phyloP scores from a whole-genome alignment of 2,329 filamentous ascomycete species.

The Trichoderma brevicompactum region DNA sequence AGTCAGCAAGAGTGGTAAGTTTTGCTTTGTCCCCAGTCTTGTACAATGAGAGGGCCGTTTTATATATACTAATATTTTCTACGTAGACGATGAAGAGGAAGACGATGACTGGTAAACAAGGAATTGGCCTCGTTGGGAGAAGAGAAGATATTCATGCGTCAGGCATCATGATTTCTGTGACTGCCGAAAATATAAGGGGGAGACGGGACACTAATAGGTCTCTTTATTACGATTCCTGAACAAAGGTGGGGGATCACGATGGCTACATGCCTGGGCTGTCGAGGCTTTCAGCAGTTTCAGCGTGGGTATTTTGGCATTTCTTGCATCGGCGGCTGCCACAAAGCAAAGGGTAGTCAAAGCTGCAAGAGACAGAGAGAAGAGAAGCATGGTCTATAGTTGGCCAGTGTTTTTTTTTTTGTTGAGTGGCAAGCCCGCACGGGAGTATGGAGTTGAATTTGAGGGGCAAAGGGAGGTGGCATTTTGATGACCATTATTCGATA shows the following conservation, averaged over 20 bases:
- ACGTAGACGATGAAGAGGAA: constrained; percentile 73
- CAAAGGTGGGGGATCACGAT: background rate
- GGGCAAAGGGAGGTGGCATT: background rate
- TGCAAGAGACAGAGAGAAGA: background rate
- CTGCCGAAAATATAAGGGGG: background rate
- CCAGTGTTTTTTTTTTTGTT: background rate
- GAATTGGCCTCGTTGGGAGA: background rate
- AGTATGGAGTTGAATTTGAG: constrained; percentile 14
- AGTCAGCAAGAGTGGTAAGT: constrained; percentile 93
- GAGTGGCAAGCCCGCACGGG: constrained; percentile 9
- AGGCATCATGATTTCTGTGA: background rate
- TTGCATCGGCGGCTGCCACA: background rate
- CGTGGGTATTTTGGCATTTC: background rate
- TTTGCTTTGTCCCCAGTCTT: background rate
- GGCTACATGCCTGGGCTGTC: background rate
- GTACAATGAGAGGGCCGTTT: background rate
- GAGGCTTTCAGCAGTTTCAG: background rate
- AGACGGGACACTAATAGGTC: background rate
- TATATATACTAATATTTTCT: background rate
- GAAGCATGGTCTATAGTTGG: background rate
- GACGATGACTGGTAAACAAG: constrained; percentile 71
- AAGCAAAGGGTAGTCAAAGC: background rate
- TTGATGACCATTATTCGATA: constrained; percentile 16
- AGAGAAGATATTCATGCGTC: background rate
- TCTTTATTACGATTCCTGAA: background rate